These are phyloP conservation scores for Blepharisma japonicum DNA, from an alignment of 73 alveolate species.

Conservation along the genomic window DNA sequence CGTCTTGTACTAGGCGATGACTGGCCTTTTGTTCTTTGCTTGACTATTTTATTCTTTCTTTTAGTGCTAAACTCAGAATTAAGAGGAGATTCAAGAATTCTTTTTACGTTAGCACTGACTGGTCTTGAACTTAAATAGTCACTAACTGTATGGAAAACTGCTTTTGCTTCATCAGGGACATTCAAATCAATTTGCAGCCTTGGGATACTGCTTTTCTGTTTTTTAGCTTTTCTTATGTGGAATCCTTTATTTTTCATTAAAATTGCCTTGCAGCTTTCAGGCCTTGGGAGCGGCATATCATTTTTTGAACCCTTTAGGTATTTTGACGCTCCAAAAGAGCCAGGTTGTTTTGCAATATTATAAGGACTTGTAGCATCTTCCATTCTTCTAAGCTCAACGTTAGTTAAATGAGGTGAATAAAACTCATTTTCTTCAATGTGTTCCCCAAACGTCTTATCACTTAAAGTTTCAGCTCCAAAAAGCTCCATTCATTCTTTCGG, in stretches of 20 bases:
- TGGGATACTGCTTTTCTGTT: background rate
- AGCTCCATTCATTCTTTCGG: slow-evolving; percentile 32
- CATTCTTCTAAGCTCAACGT: background rate
- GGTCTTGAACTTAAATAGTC: slow-evolving; percentile 17
- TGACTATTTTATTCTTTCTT: too few relatives aligned
- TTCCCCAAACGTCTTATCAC: slow-evolving; percentile 8
- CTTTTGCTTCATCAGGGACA: slow-evolving; percentile 26
- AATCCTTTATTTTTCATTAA: background rate
- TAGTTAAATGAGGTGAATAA: slow-evolving; percentile 2
- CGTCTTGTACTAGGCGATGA: too few relatives aligned
- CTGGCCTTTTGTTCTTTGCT: too few relatives aligned
- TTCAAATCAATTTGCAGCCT: background rate
- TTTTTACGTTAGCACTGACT: background rate
- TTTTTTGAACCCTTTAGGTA: background rate
- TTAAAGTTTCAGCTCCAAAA: background rate
- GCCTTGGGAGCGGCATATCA: background rate
- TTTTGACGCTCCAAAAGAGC: background rate
- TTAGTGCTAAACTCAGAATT: too few relatives aligned
- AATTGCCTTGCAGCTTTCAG: background rate
- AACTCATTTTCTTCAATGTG: slow-evolving; percentile 22
- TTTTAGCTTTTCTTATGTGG: background rate
- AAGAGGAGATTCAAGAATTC: too few relatives aligned
- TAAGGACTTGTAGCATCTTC: slow-evolving; percentile 22
- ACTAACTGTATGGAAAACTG: background rate
- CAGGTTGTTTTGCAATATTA: background rate